Conservation (phyloP, 2,329 filamentous ascomycete species). For the Monosporascus sp. region DNA sequence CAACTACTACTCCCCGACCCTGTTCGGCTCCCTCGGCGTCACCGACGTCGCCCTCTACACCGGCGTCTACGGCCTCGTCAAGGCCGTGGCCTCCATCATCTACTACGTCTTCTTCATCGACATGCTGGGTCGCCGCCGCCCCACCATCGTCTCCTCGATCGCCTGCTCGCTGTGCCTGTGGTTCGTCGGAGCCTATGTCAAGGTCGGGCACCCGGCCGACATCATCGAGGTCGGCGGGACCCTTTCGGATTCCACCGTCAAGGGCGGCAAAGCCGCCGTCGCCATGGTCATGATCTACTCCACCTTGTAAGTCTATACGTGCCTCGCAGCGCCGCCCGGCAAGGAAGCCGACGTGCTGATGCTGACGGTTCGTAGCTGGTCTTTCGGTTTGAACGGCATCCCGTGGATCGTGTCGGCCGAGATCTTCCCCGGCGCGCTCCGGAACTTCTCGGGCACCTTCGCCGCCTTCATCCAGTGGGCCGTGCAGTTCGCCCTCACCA, state of each 20-base stretch:
- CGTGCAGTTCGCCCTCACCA: conserved; percentile 38
- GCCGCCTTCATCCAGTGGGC: conserved; percentile 37
- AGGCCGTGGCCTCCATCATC: conserved; percentile 35
- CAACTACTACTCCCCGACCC: conserved; percentile 37
- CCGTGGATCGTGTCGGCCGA: conserved; percentile 41
- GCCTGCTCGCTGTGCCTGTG: conserved; percentile 44
- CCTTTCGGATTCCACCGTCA: conserved; percentile 34
- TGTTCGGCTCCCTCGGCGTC: conserved; percentile 40
- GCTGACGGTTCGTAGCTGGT: conserved; percentile 26
- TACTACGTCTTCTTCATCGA: conserved; percentile 36
- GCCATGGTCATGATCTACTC: conserved; percentile 51
- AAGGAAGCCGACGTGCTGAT: no score
- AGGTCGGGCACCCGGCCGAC: conserved; percentile 41
- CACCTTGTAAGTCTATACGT: conserved; percentile 36
- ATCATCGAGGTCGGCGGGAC: conserved; percentile 37
- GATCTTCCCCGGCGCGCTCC: conserved; percentile 38
- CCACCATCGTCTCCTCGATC: conserved; percentile 41
- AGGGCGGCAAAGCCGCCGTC: conserved; percentile 46
- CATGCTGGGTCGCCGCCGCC: conserved; percentile 32
- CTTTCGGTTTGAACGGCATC: conserved; percentile 39
- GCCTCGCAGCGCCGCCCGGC: background rate
- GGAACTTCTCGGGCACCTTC: conserved; percentile 35
- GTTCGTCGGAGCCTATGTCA: conserved; percentile 48
- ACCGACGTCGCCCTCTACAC: conserved; percentile 40
- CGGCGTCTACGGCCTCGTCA: conserved; percentile 44